Base-by-base conservation (phyloP, 2,329 filamentous ascomycete genomes). In the Chalaropsis thielavioides region DNA sequence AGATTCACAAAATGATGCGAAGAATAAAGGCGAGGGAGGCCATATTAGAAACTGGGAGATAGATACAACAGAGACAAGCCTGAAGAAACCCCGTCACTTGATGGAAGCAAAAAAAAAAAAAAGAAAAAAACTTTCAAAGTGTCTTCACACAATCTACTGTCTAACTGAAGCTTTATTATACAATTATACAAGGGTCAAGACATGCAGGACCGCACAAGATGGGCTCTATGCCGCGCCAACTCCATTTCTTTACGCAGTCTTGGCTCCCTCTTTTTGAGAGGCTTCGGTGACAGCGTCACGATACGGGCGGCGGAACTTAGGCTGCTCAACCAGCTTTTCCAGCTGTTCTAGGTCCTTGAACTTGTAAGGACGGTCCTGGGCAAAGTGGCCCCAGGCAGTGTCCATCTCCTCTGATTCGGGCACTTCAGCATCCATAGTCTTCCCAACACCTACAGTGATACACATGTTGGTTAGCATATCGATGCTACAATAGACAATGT, bases 221-320 rank as follows among this genome's bases (percentile, higher is more conserved):
- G 2, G 13, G n/a, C 54, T 58, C 54, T 38, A 58, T 19, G 31
- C 54, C 54, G 19, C 31, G 27, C 4, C 27, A 10, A 58, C 10
- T 35, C 13, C 31, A 31, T 19, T n/a, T 31, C 15, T 8, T 19
- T 38, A 58, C 17, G 27, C 13, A n/a, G 54, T n/a, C 54, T 58
- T 58, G 22, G 51, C 8, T 19, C 38, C 54, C 27, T 61, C 44
- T 24, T 63, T 43, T 24, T 44, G 44, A 13, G 46, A 51, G 38
- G 15, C 35, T 17, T 63, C n/a, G 3, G 44, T 62, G 22, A 35
- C 56, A 8, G 63, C 56, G 31, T 64, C 62, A 24, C 65, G 65
- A 62, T 67, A 67, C 35, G 65, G 65, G 24, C 65, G 65, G 41
- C 63, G 35, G 46, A 67, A 67, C 62, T 59, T 67, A 58, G 65